Percentiles rank a stretch among this genome's conserved stretches.
Conservation (phyloP, 208 protist species). For the Trypanosoma cruzi region DNA sequence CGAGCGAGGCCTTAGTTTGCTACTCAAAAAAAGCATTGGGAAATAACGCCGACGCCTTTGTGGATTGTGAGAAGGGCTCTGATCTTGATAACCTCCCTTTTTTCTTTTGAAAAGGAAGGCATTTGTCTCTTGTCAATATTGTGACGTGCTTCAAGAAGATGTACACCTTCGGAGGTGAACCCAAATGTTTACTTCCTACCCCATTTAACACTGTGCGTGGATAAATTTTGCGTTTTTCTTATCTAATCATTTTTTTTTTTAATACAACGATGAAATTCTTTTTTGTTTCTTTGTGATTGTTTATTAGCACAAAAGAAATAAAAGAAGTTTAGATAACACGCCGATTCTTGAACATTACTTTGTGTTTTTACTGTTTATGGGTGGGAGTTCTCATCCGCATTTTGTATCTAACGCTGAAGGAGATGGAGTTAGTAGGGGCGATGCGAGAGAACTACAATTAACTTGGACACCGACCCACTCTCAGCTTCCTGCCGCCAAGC, state of each 20-base stretch:
- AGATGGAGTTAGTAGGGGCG: not conserved
- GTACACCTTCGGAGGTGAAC: too few species aligned
- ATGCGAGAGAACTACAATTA: not conserved
- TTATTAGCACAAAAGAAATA: not conserved
- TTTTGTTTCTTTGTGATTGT: not conserved
- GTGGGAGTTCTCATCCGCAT: not conserved
- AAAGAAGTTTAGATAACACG: not conserved
- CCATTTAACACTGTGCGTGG: too few species aligned
- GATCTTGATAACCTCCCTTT: slow-evolving; percentile 14
- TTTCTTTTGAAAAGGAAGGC: not conserved
- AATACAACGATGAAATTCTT: not conserved
- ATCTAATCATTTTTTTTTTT: not conserved
- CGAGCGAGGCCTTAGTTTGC: slow-evolving; percentile 7
- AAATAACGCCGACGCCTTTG: not conserved
- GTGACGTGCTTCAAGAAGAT: too few species aligned
- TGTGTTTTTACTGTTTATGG: not conserved
- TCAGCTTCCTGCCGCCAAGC: not conserved
- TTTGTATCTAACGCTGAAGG: not conserved
- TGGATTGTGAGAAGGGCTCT: not conserved
- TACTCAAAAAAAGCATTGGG: slow-evolving; percentile 9
- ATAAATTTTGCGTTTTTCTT: not conserved
- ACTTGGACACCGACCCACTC: not conserved
- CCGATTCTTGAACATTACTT: not conserved
- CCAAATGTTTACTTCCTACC: too few species aligned
- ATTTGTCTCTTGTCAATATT: not conserved